These are phyloP conservation scores for Cichorium intybus DNA, from an alignment of 140 eudicot species.

Conservation along the genomic window DNA sequence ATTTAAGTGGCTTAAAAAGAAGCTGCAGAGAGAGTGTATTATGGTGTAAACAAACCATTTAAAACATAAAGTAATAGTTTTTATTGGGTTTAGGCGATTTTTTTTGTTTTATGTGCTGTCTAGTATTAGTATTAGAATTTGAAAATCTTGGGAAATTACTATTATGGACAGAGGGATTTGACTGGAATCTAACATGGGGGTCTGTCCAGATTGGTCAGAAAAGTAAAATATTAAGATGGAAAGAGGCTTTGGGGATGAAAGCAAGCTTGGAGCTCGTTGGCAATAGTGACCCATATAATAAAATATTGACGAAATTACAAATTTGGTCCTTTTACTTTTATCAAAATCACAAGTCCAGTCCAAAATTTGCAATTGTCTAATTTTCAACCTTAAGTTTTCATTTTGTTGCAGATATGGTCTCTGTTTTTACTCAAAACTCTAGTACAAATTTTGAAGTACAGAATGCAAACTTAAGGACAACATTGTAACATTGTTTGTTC, in stretches of 20 bases:
- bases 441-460: too few species aligned
- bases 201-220: conserved; percentile 54
- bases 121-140: conserved; percentile 21
- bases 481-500: too few species aligned
- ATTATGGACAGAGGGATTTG: conserved; percentile 21
- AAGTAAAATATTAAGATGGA: conserved; percentile 28
- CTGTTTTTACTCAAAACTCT: too few species aligned
- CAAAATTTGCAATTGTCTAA: too few species aligned
- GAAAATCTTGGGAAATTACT: conserved; percentile 32
- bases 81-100: conserved; percentile 51
- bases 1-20: conserved; percentile 51
- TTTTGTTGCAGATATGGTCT: too few species aligned
- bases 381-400: too few species aligned
- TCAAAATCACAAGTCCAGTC: too few species aligned
- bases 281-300: conserved; percentile 25
- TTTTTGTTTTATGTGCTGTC: conserved; percentile 79
- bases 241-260: conserved; percentile 50
- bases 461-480: too few species aligned
- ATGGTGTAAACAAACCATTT: conserved; percentile 42
- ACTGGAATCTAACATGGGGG: conserved; percentile 36
- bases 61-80: conserved; percentile 29
- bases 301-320: too few species aligned
- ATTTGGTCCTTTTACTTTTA: too few species aligned
- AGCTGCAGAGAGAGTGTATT: conserved; percentile 51
- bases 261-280: conserved; percentile 41